phyloP scores from a whole-genome alignment of 768 basidiomycete species.

The Phlebiopsis gigantea region DNA sequence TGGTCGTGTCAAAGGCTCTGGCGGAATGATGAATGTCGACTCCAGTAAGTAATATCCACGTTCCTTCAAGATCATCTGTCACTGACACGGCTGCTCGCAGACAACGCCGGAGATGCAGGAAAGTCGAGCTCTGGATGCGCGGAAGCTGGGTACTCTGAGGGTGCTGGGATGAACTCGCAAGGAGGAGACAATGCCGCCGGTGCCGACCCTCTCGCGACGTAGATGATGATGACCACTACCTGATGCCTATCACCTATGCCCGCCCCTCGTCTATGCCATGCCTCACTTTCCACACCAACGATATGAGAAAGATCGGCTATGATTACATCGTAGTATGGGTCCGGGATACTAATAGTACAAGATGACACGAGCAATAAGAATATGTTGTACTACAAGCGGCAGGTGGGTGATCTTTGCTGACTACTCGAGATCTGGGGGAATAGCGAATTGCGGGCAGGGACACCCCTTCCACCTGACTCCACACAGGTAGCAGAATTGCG shows the following conservation, averaged over 20 bases:
- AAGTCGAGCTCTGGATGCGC: slow-evolving; percentile 21
- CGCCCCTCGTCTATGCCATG: no score
- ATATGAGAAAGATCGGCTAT: no score
- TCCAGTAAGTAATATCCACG: slow-evolving; percentile 30
- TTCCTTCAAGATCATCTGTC: not conserved
- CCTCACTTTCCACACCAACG: no score
- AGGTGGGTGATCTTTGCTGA: not conserved
- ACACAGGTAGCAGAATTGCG: slow-evolving; percentile 27
- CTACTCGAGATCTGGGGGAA: slow-evolving; percentile 5
- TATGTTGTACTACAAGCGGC: no score
- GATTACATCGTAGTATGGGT: no score
- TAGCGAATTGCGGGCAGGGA: slow-evolving; percentile 13
- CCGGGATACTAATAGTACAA: no score
- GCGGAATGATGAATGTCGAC: slow-evolving; percentile 20
- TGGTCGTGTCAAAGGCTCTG: slow-evolving; percentile 20
- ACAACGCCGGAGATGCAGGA: slow-evolving; percentile 24
- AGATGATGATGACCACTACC: no score
- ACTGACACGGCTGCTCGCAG: slow-evolving; percentile 10
- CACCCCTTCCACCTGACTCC: slow-evolving; percentile 22
- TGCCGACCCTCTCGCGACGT: no score
- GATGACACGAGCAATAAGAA: no score
- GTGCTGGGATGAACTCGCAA: not conserved
- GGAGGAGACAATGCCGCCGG: no score
- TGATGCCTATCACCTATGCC: no score
- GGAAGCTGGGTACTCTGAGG: slow-evolving; percentile 15